Percentiles rank a stretch among this genome's conserved stretches.
phyloP scores from a whole-genome alignment of 352 stramenopile genomes.

The Pythium monospermum region DNA sequence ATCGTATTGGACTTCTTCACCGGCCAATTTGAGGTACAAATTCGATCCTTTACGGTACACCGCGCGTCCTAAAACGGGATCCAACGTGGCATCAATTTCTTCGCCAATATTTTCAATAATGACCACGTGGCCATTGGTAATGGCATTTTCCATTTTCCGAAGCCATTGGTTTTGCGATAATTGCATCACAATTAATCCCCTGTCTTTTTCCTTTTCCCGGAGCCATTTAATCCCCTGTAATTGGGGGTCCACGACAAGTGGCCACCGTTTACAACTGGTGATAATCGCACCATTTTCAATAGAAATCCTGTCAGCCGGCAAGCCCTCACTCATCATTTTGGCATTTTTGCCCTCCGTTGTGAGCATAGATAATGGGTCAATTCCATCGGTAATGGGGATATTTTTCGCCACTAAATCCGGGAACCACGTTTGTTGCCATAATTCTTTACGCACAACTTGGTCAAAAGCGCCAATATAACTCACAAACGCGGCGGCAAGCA shows the following conservation, averaged over 20 bases:
- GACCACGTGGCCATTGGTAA: slow-evolving; percentile 93
- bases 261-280: slow-evolving; percentile 96
- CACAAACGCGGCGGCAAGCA: slow-evolving; percentile 96
- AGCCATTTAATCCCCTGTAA: slow-evolving; percentile 99
- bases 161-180: slow-evolving; percentile 96
- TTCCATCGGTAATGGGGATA: slow-evolving; percentile 93
- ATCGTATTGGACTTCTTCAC: slow-evolving; percentile 97
- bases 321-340: slow-evolving; percentile 96
- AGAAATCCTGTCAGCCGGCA: slow-evolving; percentile 96
- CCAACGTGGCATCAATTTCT: slow-evolving; percentile 96
- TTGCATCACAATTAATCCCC: slow-evolving; percentile 91
- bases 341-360: slow-evolving; percentile 96
- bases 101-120: slow-evolving; percentile 98
- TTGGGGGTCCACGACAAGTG: slow-evolving; percentile 97
- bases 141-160: slow-evolving; percentile 91
- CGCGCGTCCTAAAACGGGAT: slow-evolving; percentile 92
- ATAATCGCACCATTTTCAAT: slow-evolving; percentile 98
- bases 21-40: slow-evolving; percentile 92
- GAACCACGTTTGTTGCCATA: slow-evolving; percentile 82
- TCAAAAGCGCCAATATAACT: slow-evolving; percentile 98
- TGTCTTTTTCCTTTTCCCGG: slow-evolving; percentile 91
- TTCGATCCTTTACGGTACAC: slow-evolving; percentile 96
- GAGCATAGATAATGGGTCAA: slow-evolving; percentile 94
- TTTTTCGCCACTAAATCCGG: slow-evolving; percentile 87
- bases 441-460: slow-evolving; percentile 82